Base-by-base conservation (phyloP, 331 rosid species). In the Stylosanthes scabra region DNA sequence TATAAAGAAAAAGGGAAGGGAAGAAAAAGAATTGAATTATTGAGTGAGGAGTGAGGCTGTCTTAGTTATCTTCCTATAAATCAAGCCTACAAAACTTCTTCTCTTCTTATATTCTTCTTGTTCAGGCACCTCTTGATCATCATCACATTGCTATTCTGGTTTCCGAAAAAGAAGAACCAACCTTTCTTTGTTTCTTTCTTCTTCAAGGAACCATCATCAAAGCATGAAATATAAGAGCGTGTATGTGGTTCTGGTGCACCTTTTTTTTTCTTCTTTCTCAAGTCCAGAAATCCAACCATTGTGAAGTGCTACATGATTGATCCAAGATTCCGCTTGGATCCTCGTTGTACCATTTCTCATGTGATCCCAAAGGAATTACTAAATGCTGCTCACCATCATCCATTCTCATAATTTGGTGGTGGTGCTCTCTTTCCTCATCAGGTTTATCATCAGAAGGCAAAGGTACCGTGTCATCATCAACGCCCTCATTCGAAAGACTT, bases 271-370 rank as follows among this genome's bases (percentile, higher is more conserved):
- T 44, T 57, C 25, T 56, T 60, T 77, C 37, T 84, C 89, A 85
- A 37, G 82, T 77, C 93, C 95, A 91, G 84, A 87, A 88, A 77
- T 87, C 86, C 12, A 80, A 37, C 93, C 91, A 90, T 29, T 88
- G 88, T 61, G 88, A 82, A 67, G 81, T 75, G 74, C 81, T 80
- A 34, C 84, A 81, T 9, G 86, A 56, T 28, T 82, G 91, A 83
- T 86, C 89, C 51, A 86, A 65, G 37, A 81, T 56, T 74, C 80
- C 82, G 59, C 83, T 82, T 8, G 86, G 77, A 50, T 89, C 91
- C 34, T 75, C 83, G 67, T 65, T 74, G 40, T 80, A 80, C 96
- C 90, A 91, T 78, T 72, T 88, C n/a, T 86, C 89, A 55, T 80
- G 82, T 54, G 91, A 72, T 70, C 83, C 72, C 46, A 74, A 77